These are phyloP conservation scores for Trichoderma afroharzianum DNA, from an alignment of 2,329 filamentous ascomycete genomes.

Conservation along the genomic window DNA sequence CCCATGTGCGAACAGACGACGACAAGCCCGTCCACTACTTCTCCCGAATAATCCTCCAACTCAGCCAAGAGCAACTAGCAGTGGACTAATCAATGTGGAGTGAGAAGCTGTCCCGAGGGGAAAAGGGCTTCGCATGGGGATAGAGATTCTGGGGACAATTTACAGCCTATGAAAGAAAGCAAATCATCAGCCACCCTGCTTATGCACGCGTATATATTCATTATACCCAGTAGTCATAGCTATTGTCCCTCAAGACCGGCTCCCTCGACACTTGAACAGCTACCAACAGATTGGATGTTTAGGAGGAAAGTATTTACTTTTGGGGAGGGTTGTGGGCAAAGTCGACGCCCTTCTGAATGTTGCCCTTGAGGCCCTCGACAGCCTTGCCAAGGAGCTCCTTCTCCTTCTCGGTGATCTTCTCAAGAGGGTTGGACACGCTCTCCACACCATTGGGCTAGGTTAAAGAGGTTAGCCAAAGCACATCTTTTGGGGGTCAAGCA, in stretches of 20 bases:
- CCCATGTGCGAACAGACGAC: not conserved
- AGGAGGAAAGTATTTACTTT: conserved; percentile 61
- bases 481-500: not conserved
- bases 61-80: not conserved
- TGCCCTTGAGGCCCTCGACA: conserved; percentile 77
- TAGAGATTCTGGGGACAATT: conserved; percentile 22
- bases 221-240: conserved; percentile 36
- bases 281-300: conserved; percentile 24
- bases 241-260: conserved; percentile 29
- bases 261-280: conserved; percentile 27
- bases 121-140: not conserved
- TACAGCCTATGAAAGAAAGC: conserved; percentile 36
- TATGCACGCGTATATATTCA: conserved; percentile 34
- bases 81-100: not conserved
- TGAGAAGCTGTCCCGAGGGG: not conserved
- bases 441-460: conserved; percentile 73
- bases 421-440: conserved; percentile 79
- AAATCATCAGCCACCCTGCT: conserved; percentile 36
- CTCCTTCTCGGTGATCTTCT: conserved; percentile 77
- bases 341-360: conserved; percentile 89
- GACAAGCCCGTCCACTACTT: not conserved
- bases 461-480: conserved; percentile 30
- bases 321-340: conserved; percentile 85
- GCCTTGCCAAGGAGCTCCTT: conserved; percentile 77
- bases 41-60: not conserved